Evolutionary conservation across 2,329 filamentous ascomycete genomes (phyloP).

Genomic region (Penicillium italicum): DNA sequence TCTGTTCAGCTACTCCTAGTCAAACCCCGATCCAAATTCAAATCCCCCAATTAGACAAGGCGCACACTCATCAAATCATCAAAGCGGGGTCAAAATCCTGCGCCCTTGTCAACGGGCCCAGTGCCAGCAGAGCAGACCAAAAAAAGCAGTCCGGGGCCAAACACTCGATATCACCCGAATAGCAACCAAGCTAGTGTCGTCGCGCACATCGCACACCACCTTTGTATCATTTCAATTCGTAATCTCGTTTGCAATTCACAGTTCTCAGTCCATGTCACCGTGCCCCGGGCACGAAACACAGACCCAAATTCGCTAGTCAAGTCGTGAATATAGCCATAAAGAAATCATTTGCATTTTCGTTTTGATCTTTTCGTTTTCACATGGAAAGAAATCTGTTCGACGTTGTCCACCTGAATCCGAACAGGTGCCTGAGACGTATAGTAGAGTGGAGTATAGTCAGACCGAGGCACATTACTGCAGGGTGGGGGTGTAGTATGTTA

Average conservation of each 20-base stretch:
- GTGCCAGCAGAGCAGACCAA: not conserved
- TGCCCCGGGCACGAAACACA: not conserved
- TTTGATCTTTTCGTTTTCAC: not conserved
- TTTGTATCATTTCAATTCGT: conserved; percentile 8
- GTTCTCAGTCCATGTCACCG: not conserved
- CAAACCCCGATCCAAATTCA: too few relatives aligned
- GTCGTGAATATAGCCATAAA: not conserved
- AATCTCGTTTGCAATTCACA: conserved; percentile 2
- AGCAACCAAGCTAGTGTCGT: not conserved
- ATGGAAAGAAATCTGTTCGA: not conserved
- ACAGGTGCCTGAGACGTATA: not conserved
- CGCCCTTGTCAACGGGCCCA: conserved; percentile 2
- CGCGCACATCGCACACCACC: too few relatives aligned
- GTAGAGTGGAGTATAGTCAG: not conserved
- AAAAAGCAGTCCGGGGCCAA: not conserved
- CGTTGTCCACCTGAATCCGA: not conserved
- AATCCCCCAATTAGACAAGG: not conserved
- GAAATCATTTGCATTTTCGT: not conserved
- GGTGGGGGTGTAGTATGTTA: not conserved
- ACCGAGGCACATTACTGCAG: not conserved
- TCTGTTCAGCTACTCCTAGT: too few relatives aligned
- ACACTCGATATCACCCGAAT: not conserved
- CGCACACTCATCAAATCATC: not conserved
- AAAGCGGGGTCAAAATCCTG: not conserved
- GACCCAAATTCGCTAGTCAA: not conserved